Base-by-base conservation (phyloP, 202 grass and related monocot species). In the Carex sylvatica region DNA sequence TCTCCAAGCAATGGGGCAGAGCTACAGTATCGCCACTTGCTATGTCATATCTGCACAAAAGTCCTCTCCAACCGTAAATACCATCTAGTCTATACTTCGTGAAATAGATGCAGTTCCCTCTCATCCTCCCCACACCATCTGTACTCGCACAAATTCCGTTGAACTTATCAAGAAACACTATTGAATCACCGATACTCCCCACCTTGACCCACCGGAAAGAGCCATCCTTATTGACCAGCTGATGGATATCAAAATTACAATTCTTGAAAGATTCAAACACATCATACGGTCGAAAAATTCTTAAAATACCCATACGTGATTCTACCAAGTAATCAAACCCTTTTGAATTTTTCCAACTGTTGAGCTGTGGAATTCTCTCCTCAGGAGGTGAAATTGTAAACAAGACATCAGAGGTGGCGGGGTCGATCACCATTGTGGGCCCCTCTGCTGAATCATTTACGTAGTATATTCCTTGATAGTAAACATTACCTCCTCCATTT, bases 101-200 rank as follows among this genome's bases (percentile, higher is more conserved):
- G 22, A 80, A 80, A 15, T 80, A 80, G 52, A 80, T 80, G 54
- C 55, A 64, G 18, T 80, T 80, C 55, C 77, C 77, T 64, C 10
- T 63, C 9, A 61, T 38, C 22, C 54, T 28, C 18, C 9, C 16
- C 13, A 60, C 33, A 36, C 53, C 47, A 9, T 31, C 6, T 30
- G 77, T 6, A 38, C n/a, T 33, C 1, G 16, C 18, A 64, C 77
- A 59, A 46, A 80, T 56, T 22, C 77, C 59, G 24, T 40, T 18
- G 22, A n/a, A 80, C 19, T 26, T 11, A 38, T 64, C 59, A 44
- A 80, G 52, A 42, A 80, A 80, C 77, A 80, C 30, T 11, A 64
- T 42, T 28, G 5, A 5, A 42, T 42, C 54, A 35, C 54, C 77
- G 5, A 80, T 64, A 19, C 23, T 19, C 19, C 30, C n/a, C 20